A percentile compares a stretch with the other conserved stretches of the same genome.
phyloP scores from a whole-genome alignment of 148 eudicot species.

The Fagopyrum esculentum region DNA sequence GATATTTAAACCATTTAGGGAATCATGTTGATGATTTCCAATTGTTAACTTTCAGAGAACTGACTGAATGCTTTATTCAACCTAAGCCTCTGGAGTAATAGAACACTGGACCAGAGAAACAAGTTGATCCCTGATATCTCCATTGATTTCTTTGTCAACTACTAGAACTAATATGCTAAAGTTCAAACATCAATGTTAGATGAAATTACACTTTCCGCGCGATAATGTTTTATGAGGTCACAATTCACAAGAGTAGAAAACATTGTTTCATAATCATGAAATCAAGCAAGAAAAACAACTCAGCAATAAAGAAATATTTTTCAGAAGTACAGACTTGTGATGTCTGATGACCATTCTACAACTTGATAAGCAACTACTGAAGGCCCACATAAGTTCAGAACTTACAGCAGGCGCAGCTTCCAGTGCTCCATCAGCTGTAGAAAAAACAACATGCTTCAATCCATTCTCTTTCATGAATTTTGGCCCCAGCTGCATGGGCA shows the following conservation, averaged over 20 bases:
- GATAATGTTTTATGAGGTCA: neutral
- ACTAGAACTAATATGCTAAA: slow-evolving; percentile 1
- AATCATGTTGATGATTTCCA: neutral
- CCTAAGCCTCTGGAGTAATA: neutral
- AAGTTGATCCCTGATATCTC: neutral
- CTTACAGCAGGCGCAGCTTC: slow-evolving; percentile 99
- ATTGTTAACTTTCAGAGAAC: neutral
- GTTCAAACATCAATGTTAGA: neutral
- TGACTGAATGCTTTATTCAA: neutral
- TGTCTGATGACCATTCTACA: neutral
- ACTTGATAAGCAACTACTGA: neutral
- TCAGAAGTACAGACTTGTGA: too few relatives aligned
- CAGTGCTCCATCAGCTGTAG: slow-evolving; percentile 96
- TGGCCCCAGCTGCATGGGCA: slow-evolving; percentile 61
- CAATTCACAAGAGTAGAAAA: too few relatives aligned
- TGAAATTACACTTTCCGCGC: neutral
- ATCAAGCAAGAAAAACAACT: neutral
- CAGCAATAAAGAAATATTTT: neutral
- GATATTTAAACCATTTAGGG: neutral
- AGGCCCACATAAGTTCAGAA: neutral
- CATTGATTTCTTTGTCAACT: neutral
- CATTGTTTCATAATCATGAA: neutral
- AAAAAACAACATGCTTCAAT: slow-evolving; percentile 64
- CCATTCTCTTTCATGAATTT: slow-evolving; percentile 86
- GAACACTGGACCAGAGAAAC: neutral